Evolutionary conservation across 768 basidiomycete species (phyloP).

Genomic region (Stropharia rugosoannulata): DNA sequence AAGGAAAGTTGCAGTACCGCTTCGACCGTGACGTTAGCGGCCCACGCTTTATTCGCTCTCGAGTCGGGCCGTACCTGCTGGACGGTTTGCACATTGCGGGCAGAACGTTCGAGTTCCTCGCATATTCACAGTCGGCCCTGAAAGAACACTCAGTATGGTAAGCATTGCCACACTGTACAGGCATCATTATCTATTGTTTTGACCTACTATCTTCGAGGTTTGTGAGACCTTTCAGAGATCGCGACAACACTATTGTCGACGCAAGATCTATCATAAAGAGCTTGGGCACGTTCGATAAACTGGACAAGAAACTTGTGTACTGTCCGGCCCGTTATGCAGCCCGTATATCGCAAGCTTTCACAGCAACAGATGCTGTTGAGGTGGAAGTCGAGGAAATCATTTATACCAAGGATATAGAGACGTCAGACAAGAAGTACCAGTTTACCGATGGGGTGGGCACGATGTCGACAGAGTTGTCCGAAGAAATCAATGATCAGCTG

Average conservation of each 20-base stretch:
- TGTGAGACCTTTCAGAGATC: constrained; percentile 50
- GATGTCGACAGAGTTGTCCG: constrained; percentile 55
- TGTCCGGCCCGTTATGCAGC: constrained; percentile 75
- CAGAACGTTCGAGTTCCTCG: constrained; percentile 59
- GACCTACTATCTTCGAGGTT: constrained; percentile 43
- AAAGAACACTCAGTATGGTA: constrained; percentile 64
- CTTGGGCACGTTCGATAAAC: constrained; percentile 53
- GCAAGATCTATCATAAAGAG: constrained; percentile 52
- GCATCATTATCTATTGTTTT: not conserved
- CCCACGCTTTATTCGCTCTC: constrained; percentile 41
- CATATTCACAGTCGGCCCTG: constrained; percentile 72
- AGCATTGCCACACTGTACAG: constrained; percentile 4
- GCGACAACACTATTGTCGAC: constrained; percentile 25
- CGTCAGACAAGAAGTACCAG: constrained; percentile 34
- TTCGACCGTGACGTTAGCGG: constrained; percentile 61
- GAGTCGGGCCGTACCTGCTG: constrained; percentile 45
- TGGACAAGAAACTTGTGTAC: constrained; percentile 45
- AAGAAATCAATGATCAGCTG: constrained; percentile 44
- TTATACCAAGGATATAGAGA: constrained; percentile 32
- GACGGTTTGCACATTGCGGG: constrained; percentile 54
- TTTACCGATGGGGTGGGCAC: constrained; percentile 78
- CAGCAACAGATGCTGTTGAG: constrained; percentile 63
- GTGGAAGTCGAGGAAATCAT: constrained; percentile 49
- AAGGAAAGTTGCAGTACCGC: constrained; percentile 49
- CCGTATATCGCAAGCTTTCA: constrained; percentile 72